A percentile compares a stretch with the other conserved stretches of the same genome.
phyloP scores from a whole-genome alignment of 331 rosid genomes.

The Pyracantha coccinea region DNA sequence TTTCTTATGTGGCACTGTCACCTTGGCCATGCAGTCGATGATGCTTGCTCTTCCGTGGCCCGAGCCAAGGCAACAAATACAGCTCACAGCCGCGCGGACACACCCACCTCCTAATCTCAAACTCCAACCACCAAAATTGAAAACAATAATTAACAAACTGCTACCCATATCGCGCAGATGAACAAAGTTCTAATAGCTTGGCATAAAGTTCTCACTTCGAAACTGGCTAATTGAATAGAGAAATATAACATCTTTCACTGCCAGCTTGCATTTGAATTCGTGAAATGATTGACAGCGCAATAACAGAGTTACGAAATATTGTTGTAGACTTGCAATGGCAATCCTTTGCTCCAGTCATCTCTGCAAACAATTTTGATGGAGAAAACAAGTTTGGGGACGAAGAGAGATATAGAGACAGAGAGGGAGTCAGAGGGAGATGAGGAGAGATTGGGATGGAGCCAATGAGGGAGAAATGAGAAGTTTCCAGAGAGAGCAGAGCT shows the following conservation, averaged over 20 bases:
- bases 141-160: constrained; percentile 7
- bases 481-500: no score
- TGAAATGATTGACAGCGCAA: background rate
- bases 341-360: background rate
- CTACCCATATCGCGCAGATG: constrained; percentile 25
- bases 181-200: constrained; percentile 22
- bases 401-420: no score
- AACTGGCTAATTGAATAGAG: background rate
- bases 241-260: background rate
- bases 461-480: no score
- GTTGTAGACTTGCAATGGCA: background rate
- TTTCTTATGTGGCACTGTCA: no score
- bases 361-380: background rate
- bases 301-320: background rate
- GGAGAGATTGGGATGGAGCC: no score
- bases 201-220: constrained; percentile 17
- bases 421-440: no score
- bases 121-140: no score
- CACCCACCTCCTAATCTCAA: no score
- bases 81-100: no score
- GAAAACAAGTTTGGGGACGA: background rate
- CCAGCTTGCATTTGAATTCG: background rate
- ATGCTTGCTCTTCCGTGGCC: no score
- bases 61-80: no score
- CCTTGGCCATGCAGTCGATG: no score